phyloP scores from a whole-genome alignment of 257 asterid species.

The Solanum pennellii region DNA sequence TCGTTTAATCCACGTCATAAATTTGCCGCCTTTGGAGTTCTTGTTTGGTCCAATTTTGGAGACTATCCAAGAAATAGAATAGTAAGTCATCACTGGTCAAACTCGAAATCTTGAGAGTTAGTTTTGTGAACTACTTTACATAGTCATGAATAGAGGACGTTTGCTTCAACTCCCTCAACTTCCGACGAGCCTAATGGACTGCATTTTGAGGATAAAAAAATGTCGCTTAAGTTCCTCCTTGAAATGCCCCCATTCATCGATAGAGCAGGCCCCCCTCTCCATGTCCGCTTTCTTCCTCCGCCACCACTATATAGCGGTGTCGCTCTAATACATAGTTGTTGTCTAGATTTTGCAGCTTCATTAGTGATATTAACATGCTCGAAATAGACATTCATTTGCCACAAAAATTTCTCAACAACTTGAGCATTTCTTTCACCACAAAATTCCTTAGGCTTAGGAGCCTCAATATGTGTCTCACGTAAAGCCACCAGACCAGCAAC shows the following conservation, averaged over 20 bases:
- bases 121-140: background rate
- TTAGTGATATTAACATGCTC: too few relatives aligned
- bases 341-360: too few relatives aligned
- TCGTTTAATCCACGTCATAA: background rate
- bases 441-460: too few relatives aligned
- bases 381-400: too few relatives aligned
- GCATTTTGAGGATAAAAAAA: background rate
- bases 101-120: background rate
- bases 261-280: background rate
- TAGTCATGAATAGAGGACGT: background rate
- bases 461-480: background rate
- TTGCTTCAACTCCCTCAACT: too few relatives aligned
- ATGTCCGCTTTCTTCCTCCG: background rate
- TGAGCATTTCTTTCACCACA: too few relatives aligned
- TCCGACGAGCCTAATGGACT: background rate
- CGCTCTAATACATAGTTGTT: background rate
- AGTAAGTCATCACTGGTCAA: background rate
- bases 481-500: too few relatives aligned
- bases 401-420: too few relatives aligned
- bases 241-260: background rate
- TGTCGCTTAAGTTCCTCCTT: background rate
- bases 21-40: background rate
- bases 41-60: background rate
- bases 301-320: background rate
- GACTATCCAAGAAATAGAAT: background rate